These are phyloP conservation scores for Pseudozyma hubeiensis DNA, from an alignment of 1,284 basidiomycete genomes.

Conservation along the genomic window DNA sequence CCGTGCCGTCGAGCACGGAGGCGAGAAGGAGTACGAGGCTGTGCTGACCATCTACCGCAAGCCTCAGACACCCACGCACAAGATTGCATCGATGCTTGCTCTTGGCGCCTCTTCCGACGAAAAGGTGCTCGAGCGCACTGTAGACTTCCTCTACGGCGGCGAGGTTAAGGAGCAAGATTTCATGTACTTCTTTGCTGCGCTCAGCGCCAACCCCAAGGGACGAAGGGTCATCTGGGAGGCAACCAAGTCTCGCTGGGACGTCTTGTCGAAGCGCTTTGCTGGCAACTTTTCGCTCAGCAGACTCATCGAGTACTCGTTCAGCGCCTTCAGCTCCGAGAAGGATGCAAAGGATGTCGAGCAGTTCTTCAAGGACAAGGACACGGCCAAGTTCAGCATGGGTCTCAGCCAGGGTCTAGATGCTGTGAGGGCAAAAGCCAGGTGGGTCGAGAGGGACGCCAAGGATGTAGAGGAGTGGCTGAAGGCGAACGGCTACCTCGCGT, in stretches of 20 bases:
- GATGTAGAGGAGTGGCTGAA: slow-evolving; percentile 76
- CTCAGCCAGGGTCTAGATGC: slow-evolving; percentile 78
- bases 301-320: slow-evolving; percentile 73
- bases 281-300: slow-evolving; percentile 65
- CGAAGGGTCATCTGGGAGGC: slow-evolving; percentile 68
- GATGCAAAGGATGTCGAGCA: slow-evolving; percentile 77
- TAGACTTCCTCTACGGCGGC: slow-evolving; percentile 60
- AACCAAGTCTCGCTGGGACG: slow-evolving; percentile 66
- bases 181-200: slow-evolving; percentile 66
- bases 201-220: slow-evolving; percentile 64
- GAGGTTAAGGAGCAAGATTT: slow-evolving; percentile 70
- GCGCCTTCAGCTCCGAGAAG: slow-evolving; percentile 75
- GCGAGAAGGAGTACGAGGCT: slow-evolving; percentile 76
- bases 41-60: slow-evolving; percentile 77
- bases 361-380: slow-evolving; percentile 72
- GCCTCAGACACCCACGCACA: slow-evolving; percentile 71
- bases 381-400: slow-evolving; percentile 72
- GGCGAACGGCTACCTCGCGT: slow-evolving; percentile 55
- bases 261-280: slow-evolving; percentile 75
- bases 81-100: slow-evolving; percentile 68
- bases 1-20: slow-evolving; percentile 78
- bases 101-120: slow-evolving; percentile 63
- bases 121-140: slow-evolving; percentile 66
- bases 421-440: slow-evolving; percentile 74
- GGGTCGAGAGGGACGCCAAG: slow-evolving; percentile 74